Evolutionary conservation across 1,284 basidiomycete species (phyloP), one percentile per base, ranked within the genome.

Genomic region (Naganishia albida): DNA sequence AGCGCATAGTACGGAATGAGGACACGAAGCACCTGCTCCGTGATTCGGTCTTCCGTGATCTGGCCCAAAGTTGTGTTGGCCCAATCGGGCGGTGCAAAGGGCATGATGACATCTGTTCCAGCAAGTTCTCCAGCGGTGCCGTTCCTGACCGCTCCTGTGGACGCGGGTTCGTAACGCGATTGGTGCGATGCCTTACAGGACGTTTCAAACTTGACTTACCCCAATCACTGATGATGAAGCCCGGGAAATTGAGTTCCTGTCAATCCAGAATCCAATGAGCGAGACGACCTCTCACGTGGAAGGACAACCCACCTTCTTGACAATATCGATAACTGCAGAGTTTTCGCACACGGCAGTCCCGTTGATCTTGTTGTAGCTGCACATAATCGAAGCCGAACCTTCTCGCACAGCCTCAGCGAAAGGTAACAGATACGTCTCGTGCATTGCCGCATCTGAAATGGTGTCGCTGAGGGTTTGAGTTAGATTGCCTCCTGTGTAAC

Each of bases 361-460:
- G 71, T 88, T 88, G 73, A 70, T 54, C n/a, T 63, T 70, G 69
- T 78, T 78, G 75, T 88, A 88, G 57, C 85, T 86, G 80, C 88
- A 91, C 90, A 92, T 93, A 68, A 91, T 82, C 51, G 85, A 84
- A 0, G 86, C 83, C 8, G 88, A 86, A 28, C 88, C 89, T 0
- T 88, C 88, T 80, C 86, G 84, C 13, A 91, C 84, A 54, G 86
- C 86, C 66, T 83, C 83, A 72, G 89, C 73, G 82, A 90, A 91
- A 0, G 86, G 82, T 60, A 72, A 72, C 16, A 73, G 69, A 67
- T 79, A 77, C 57, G 76, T 72, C 62, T 76, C 73, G 51, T 74
- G 71, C 39, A 65, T 63, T 7, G 90, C 71, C 2, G 57, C 57
- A 26, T 60, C 57, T 20, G 57, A 60, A 34, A 60, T 50, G 12